Percentiles rank a stretch among this genome's conserved stretches.
Conservation (phyloP, 2,329 filamentous ascomycete genomes). For the Apiospora aurea region DNA sequence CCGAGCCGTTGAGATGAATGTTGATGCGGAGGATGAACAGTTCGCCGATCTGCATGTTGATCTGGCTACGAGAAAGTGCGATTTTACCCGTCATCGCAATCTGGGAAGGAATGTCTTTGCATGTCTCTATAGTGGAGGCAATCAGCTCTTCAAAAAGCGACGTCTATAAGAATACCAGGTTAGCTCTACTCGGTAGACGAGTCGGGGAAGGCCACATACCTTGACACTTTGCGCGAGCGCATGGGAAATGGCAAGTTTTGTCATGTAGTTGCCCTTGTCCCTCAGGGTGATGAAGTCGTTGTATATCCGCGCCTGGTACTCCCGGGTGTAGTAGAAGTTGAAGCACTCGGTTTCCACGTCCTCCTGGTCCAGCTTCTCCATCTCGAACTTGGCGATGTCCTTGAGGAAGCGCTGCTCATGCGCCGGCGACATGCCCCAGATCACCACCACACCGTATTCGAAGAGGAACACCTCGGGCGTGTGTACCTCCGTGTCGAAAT, state of each 20-base stretch:
- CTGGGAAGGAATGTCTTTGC: constrained; percentile 90
- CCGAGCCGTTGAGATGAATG: constrained; percentile 95
- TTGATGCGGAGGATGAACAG: constrained; percentile 97
- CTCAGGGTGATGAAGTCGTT: constrained; percentile 97
- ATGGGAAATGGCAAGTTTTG: constrained; percentile 94
- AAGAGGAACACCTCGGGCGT: constrained; percentile 96
- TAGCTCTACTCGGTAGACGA: background rate
- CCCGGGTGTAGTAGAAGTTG: constrained; percentile 98
- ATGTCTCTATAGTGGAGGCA: constrained; percentile 89
- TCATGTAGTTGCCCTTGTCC: constrained; percentile 98
- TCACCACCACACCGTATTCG: constrained; percentile 95
- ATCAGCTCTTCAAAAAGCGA: constrained; percentile 96
- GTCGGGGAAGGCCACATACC: constrained; percentile 49
- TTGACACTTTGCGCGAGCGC: constrained; percentile 96
- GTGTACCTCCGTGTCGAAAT: constrained; percentile 88
- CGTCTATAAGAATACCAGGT: constrained; percentile 59
- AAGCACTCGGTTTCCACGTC: constrained; percentile 95
- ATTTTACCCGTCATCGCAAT: constrained; percentile 94
- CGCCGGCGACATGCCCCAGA: constrained; percentile 95
- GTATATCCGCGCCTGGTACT: constrained; percentile 98
- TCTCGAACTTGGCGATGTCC: constrained; percentile 92
- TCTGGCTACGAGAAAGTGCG: constrained; percentile 83
- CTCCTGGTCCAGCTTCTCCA: constrained; percentile 85
- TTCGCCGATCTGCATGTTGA: constrained; percentile 99
- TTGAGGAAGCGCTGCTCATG: constrained; percentile 92